Evolutionary conservation across 179 eudicot species (phyloP), one percentile per base, ranked within the genome.

Genomic region (Vitellaria paradoxa): DNA sequence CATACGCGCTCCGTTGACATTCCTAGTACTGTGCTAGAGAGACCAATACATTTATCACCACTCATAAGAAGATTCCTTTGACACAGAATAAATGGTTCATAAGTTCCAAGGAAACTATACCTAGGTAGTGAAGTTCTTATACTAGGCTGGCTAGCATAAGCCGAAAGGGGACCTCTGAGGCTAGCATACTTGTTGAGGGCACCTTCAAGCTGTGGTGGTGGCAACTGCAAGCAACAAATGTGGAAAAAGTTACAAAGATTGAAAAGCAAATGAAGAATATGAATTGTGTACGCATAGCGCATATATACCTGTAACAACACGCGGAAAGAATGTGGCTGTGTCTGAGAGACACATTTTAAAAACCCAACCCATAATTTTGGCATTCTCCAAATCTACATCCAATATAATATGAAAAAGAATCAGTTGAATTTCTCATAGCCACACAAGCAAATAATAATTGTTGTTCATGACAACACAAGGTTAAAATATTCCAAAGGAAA

Each of bases 321-420:
- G 26, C 61, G 84, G 79, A 89, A 89, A n/a, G 99, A 96, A 88
- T 93, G 99, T 30, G 99, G 99, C 61, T 91, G 98, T 4, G 99
- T 96, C 74, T 96, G 98, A 64, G 97, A 92, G 52, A 96, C 89
- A 26, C 99, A 96, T 84, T 96, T 96, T 82, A 96, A 75, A 82
- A 96, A 91, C 59, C 99, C 99, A 55, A 88, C 93, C 98, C 98
- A 96, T 18, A 88, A 89, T 91, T 93, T 91, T 56, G 97, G 98
- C 90, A 90, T 83, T 81, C 88, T 91, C 99, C 99, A 96, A 56
- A 96, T 86, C 99, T 96, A 81, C 73, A 81, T 24, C 68, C 61
- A 77, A 40, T 45, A 47, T 66, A 57, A 75, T 8, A 47, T 14
- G 45, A 60, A 71, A 30, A 67, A 59, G 42, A 60, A 76, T 73